Percentiles rank a stretch among this genome's conserved stretches.
phyloP scores from a whole-genome alignment of 192 early-diverging fungal genomes.

The Backusella liffmaniae region DNA sequence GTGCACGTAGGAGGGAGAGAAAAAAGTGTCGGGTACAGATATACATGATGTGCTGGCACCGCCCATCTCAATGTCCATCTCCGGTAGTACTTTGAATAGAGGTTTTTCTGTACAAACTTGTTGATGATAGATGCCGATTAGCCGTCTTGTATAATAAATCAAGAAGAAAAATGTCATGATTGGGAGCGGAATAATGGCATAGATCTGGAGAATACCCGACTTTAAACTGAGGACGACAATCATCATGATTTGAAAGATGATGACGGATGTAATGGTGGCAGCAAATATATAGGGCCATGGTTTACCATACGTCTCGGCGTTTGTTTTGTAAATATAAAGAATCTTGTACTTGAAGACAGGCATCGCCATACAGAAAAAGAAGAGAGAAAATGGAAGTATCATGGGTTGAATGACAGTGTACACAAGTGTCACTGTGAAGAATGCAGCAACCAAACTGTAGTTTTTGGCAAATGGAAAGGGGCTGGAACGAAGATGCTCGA shows the following conservation, averaged over 20 bases:
- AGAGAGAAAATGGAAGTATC: conserved; percentile 63
- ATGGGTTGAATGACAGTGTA: conserved; percentile 72
- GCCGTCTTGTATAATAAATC: not conserved
- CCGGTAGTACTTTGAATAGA: not conserved
- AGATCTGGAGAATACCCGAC: conserved; percentile 39
- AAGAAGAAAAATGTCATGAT: not conserved
- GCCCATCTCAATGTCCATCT: not conserved
- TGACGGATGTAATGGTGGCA: conserved; percentile 52
- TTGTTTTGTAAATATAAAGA: conserved; percentile 71
- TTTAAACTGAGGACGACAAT: conserved; percentile 59
- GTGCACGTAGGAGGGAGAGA: not conserved
- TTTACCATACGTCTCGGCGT: conserved; percentile 67
- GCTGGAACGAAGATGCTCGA: conserved; percentile 47
- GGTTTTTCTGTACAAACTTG: not conserved
- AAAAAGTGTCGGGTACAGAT: not conserved
- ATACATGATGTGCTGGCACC: no score
- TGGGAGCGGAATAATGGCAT: conserved; percentile 59
- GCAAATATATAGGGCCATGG: conserved; percentile 70
- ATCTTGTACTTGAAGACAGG: conserved; percentile 71
- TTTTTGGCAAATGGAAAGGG: conserved; percentile 59
- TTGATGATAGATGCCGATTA: not conserved
- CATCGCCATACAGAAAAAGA: conserved; percentile 62
- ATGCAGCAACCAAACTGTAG: conserved; percentile 64
- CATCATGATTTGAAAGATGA: conserved; percentile 69
- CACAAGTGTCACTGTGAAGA: conserved; percentile 68